Conservation (phyloP, 2,329 filamentous ascomycete genomes). For the Aspergillus tubingensis region DNA sequence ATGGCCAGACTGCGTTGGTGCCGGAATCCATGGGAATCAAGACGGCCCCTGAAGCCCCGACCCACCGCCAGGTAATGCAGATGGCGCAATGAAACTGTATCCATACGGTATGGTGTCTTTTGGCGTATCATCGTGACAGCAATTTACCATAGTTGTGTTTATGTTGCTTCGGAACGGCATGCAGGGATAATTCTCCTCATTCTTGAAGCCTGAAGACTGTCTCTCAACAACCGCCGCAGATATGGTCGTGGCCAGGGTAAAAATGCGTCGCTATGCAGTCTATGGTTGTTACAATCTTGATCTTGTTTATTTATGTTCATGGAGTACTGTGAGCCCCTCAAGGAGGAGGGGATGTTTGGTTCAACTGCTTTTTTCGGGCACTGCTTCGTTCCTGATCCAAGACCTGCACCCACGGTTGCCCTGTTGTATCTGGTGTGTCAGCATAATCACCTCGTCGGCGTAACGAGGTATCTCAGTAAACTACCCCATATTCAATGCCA, state of each 20-base stretch:
- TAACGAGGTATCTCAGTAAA: background rate
- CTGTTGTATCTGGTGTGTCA: background rate
- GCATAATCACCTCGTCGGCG: background rate
- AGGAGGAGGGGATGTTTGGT: background rate
- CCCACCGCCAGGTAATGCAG: background rate
- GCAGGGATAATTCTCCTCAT: conserved; percentile 7
- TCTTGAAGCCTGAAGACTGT: conserved; percentile 5
- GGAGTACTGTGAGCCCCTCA: background rate
- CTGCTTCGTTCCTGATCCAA: background rate
- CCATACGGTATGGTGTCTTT: background rate
- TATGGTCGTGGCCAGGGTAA: conserved; percentile 3
- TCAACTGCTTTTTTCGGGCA: background rate
- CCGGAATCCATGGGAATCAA: conserved; percentile 8
- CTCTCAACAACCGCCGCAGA: conserved; percentile 1
- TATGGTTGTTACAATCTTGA: background rate
- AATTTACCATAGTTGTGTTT: background rate
- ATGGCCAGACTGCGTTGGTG: conserved; percentile 1
- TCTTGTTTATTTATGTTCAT: conserved; percentile 3
- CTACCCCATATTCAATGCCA: background rate
- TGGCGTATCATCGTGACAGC: background rate
- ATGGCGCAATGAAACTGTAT: background rate
- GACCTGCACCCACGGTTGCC: background rate
- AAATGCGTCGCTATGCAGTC: conserved; percentile 7
- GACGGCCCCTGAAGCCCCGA: conserved; percentile 9
- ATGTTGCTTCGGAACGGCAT: conserved; percentile 6